phyloP scores from a whole-genome alignment of 2,329 filamentous ascomycete genomes.

The Hymenoscyphus linearis region DNA sequence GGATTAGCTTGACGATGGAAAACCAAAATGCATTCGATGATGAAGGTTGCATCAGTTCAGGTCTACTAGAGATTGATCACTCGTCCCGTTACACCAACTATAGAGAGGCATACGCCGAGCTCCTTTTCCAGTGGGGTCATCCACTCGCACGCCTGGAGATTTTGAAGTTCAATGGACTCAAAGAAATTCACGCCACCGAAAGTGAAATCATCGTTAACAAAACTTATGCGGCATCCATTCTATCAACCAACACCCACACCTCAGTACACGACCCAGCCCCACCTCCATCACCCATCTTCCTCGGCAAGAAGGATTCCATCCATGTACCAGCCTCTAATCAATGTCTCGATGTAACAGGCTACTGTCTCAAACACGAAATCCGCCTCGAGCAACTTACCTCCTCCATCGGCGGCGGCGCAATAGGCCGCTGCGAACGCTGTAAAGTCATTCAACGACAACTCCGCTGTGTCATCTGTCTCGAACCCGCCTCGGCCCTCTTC shows the following conservation, averaged over 20 bases:
- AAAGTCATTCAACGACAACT: conserved; percentile 52
- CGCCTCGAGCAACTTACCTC: conserved; percentile 53
- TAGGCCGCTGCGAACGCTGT: conserved; percentile 46
- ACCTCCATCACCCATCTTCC: conserved; percentile 46
- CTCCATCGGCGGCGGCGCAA: conserved; percentile 37
- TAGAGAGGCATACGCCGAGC: conserved; percentile 61
- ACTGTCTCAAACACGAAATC: conserved; percentile 57
- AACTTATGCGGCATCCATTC: conserved; percentile 25
- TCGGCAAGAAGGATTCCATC: conserved; percentile 51
- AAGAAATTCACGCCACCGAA: conserved; percentile 38
- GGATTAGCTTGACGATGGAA: conserved; percentile 44
- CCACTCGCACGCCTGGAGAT: conserved; percentile 60
- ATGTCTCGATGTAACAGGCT: conserved; percentile 57
- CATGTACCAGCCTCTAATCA: conserved; percentile 37
- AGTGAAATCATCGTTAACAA: conserved; percentile 27
- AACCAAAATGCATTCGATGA: conserved; percentile 64
- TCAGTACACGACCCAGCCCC: conserved; percentile 16
- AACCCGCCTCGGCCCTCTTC: conserved; percentile 55
- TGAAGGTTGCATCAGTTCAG: conserved; percentile 57
- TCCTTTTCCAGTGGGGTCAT: conserved; percentile 61
- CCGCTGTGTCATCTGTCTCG: conserved; percentile 56
- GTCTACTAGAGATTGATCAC: conserved; percentile 49
- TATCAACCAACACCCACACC: conserved; percentile 25
- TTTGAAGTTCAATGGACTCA: conserved; percentile 62
- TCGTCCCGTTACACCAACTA: conserved; percentile 51